These are phyloP conservation scores for Sclerotiophoma versabilis DNA, from an alignment of 2,329 filamentous ascomycete genomes.

Conservation along the genomic window DNA sequence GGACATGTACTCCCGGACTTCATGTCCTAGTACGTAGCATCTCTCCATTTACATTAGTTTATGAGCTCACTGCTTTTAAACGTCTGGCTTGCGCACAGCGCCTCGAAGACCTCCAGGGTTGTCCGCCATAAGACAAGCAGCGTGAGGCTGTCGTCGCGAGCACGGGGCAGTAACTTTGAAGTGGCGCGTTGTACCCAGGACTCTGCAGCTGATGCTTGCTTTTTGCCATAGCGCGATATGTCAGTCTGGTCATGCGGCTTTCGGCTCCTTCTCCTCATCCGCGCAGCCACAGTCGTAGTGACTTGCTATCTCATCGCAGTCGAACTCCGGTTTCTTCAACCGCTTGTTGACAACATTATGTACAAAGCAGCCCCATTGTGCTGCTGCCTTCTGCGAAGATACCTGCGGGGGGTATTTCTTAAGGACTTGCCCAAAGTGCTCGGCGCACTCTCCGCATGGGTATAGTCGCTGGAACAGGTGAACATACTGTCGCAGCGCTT, in stretches of 20 bases:
- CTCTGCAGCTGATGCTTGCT: conserved; percentile 21
- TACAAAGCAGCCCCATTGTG: conserved; percentile 71
- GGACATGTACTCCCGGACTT: conserved; percentile 8
- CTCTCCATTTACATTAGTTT: background rate
- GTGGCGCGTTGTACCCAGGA: conserved; percentile 12
- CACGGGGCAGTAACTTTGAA: conserved; percentile 4
- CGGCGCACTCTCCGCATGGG: conserved; percentile 70
- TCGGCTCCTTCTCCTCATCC: conserved; percentile 55
- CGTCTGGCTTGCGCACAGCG: background rate
- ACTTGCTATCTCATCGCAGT: conserved; percentile 70
- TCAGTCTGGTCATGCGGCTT: conserved; percentile 24
- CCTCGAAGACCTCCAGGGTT: background rate
- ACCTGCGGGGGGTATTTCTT: conserved; percentile 70
- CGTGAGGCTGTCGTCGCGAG: background rate
- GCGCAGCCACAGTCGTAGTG: conserved; percentile 73
- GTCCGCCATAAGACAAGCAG: background rate
- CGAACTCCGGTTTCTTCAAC: conserved; percentile 66
- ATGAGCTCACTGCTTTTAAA: background rate
- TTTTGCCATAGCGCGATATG: conserved; percentile 16
- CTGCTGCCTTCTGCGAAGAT: conserved; percentile 66
- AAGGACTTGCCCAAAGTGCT: conserved; percentile 67
- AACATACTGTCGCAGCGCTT: conserved; percentile 66
- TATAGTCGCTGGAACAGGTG: conserved; percentile 71
- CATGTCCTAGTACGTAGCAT: background rate
- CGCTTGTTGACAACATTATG: conserved; percentile 72